Evolutionary conservation across 805 yeast species (phyloP).

Genomic region (Myxozyma kluyveri): DNA sequence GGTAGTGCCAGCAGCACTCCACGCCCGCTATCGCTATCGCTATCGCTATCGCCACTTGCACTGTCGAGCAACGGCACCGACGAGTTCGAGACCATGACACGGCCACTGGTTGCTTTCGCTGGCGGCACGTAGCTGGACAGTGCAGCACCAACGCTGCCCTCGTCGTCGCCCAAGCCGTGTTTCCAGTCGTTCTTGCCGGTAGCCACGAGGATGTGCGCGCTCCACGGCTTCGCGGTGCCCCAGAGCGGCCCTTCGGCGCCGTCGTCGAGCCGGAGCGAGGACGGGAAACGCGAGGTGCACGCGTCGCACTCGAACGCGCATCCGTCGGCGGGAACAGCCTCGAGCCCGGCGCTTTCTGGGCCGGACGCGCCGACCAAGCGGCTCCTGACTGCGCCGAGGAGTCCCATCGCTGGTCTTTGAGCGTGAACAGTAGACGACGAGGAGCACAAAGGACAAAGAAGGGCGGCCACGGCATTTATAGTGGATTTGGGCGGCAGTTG

Average conservation of each 20-base stretch:
- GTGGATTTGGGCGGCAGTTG: no score
- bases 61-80: slow-evolving; percentile 48
- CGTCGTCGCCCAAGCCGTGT: slow-evolving; percentile 61
- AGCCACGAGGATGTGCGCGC: slow-evolving; percentile 72
- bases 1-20: slow-evolving; percentile 68
- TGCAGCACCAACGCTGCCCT: slow-evolving; percentile 47
- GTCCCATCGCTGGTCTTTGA: slow-evolving; percentile 7
- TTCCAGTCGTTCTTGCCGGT: slow-evolving; percentile 86
- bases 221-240: slow-evolving; percentile 68
- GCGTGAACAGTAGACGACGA: background rate
- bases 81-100: slow-evolving; percentile 53
- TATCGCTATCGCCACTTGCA: no score
- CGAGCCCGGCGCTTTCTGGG: slow-evolving; percentile 4
- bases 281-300: slow-evolving; percentile 56
- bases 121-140: slow-evolving; percentile 38
- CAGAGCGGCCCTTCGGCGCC: slow-evolving; percentile 52
- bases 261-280: slow-evolving; percentile 48
- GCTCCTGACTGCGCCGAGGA: background rate
- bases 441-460: background rate
- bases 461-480: no score
- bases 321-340: slow-evolving; percentile 21
- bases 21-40: slow-evolving; percentile 44
- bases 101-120: slow-evolving; percentile 34
- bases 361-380: background rate
- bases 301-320: slow-evolving; percentile 44